These are phyloP conservation scores for Melaleuca alternifolia DNA, from an alignment of 345 rosid genomes.

Conservation along the genomic window DNA sequence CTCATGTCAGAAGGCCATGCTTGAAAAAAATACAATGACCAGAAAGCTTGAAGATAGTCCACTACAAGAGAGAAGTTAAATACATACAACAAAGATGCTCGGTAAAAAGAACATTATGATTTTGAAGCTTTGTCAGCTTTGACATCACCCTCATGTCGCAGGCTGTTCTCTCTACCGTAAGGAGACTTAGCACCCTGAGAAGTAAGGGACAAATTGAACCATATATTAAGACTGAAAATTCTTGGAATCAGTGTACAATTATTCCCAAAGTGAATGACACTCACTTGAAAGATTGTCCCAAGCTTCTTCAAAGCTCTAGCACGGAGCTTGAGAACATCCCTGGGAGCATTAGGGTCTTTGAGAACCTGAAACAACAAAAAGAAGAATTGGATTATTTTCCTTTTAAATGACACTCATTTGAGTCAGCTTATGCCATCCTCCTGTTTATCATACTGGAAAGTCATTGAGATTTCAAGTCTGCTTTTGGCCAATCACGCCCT, in stretches of 20 bases:
- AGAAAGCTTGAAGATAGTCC: background rate
- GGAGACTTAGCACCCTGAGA: conserved; percentile 71
- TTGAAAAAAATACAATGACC: background rate
- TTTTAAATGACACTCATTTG: background rate
- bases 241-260: background rate
- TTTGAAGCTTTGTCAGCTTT: conserved; percentile 13
- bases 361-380: conserved; percentile 44
- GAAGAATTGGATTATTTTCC: background rate
- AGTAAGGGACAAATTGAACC: conserved; percentile 1
- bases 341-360: conserved; percentile 68
- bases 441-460: background rate
- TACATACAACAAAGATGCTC: background rate
- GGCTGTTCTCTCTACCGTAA: conserved; percentile 70
- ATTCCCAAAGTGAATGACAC: background rate
- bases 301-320: conserved; percentile 75
- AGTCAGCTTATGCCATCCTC: background rate
- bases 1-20: background rate
- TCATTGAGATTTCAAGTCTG: background rate
- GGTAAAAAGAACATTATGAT: conserved; percentile 5
- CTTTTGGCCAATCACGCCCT: background rate
- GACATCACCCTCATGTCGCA: conserved; percentile 43
- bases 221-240: background rate
- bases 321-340: conserved; percentile 48
- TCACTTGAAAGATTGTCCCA: conserved; percentile 81
- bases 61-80: background rate